A percentile compares a stretch with the other conserved stretches of the same genome.
Conservation (phyloP, 2,329 filamentous ascomycete genomes). For the Bipolaris oryzae region DNA sequence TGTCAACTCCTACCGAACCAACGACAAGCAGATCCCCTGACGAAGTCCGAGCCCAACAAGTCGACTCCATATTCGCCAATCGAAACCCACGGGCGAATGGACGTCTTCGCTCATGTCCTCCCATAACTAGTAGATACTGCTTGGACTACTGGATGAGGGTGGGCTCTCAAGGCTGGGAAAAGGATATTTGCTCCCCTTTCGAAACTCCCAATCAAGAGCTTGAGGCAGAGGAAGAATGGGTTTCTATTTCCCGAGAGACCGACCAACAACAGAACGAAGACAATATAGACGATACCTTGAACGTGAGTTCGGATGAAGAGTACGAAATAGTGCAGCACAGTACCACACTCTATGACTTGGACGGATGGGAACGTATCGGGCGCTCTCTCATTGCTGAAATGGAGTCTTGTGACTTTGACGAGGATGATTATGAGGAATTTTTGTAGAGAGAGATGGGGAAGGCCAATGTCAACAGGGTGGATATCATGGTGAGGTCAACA, state of each 20-base stretch:
- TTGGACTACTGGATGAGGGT: not conserved
- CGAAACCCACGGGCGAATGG: not conserved
- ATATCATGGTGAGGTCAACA: too few relatives aligned
- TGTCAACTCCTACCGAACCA: not conserved
- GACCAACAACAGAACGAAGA: too few relatives aligned
- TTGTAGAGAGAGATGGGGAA: too few relatives aligned
- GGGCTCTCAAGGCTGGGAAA: not conserved
- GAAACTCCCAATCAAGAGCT: not conserved
- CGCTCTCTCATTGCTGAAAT: too few relatives aligned
- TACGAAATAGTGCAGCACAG: too few relatives aligned
- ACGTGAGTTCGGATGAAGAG: too few relatives aligned
- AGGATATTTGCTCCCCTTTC: not conserved
- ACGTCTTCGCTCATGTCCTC: not conserved
- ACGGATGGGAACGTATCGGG: too few relatives aligned
- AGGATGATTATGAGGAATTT: too few relatives aligned
- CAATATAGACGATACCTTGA: too few relatives aligned
- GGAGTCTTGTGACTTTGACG: too few relatives aligned
- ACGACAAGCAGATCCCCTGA: not conserved
- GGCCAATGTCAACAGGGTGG: too few relatives aligned
- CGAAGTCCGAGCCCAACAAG: not conserved
- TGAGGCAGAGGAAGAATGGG: not conserved
- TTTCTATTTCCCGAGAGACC: not conserved
- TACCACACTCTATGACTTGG: too few relatives aligned
- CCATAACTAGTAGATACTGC: not conserved
- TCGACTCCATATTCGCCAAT: slow-evolving; percentile 3